Base-by-base conservation (phyloP, 768 basidiomycete genomes). In the Serendipita indica region DNA sequence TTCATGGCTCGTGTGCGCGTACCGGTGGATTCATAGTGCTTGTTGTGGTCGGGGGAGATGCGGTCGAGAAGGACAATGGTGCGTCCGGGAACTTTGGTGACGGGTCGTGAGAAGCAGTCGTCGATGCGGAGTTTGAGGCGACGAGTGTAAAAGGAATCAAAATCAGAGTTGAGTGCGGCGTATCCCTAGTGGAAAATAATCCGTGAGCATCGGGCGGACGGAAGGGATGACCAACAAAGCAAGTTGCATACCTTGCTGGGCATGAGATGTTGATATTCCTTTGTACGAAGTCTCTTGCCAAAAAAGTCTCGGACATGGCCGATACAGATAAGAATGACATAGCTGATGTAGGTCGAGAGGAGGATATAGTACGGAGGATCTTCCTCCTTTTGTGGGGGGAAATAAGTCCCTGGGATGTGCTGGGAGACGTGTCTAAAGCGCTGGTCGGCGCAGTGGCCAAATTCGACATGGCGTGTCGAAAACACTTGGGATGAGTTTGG, bases 101-200 rank as follows among this genome's bases (percentile, higher is more conserved):
- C 80, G 14, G 94, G 94, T 60, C 89, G 82, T 1, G 84, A 81
- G 73, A 97, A 98, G 67, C 91, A 94, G 67, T 97, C 92, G 65
- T 96, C 92, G 72, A 98, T 84, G 58, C 94, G 89, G 10, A 78
- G 76, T 69, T 98, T 98, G 63, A 98, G 80, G 2, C 93, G 85
- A 56, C 94, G 89, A 61, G 93, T 94, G 76, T 98, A 98, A 74
- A 98, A 99, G 3, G 96, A 98, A 70, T 98, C 94, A 64, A 98
- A 98, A 69, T 98, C 96, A 6, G 92, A 96, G 72, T 91, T 94
- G 61, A 98, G 77, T 3, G 96, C 88, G 1, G 93, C 94, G 67
- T 96, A 93, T 59, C 94, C 96, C 91, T 97, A n/a, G n/a, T n/a
- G 69, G 39, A 54, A 28, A 52, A 59, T 39, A 27, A 4, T n/a